Evolutionary conservation across 176 grass and related monocot genomes (phyloP), one percentile per base, ranked within the genome.

Genomic region (Zizania latifolia): DNA sequence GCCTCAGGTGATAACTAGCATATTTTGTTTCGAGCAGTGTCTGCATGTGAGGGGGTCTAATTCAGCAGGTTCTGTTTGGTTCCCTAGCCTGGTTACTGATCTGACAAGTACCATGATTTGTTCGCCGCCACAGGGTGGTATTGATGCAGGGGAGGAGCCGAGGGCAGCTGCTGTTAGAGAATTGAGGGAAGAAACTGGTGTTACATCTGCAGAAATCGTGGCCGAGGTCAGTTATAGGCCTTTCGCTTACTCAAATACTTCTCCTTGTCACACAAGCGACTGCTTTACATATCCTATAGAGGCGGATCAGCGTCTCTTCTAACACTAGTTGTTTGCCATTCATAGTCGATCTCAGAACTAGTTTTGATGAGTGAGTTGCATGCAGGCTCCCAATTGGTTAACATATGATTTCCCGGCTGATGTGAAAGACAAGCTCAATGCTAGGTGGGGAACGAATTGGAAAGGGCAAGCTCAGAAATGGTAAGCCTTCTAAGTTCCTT

Each of bases 391-490:
- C 6, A 53, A 84, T 81, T 98, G 95, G 91, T 80, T 99, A 60
- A 99, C 84, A 4, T 99, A 99, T 81, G 89, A 99, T 82, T 99
- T 94, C 50, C 91, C 89, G 0, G 44, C 43, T 1, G 84, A 99
- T 68, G 82, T 82, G 10, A 90, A 74, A 85, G 73, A 74, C 12
- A 99, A 86, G 75, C 22, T 94, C 51, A 99, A 94, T 55, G 77
- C 88, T 36, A 86, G 71, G 72, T 92, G 89, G 95, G 95, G 89
- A 67, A 65, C 84, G 0, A 57, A 90, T 71, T 94, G 91, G 89
- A 89, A 89, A 85, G 95, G 95, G n/a, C 91, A 94, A 64, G 95
- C 91, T 72, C 95, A 98, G 45, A 94, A 92, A 48, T 94, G 95
- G 95, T 98, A 80, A 73, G 37, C 45, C 35, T 3, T 22, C 43